Evolutionary conservation across 768 basidiomycete genomes (phyloP).

Genomic region (Candolleomyces efflorescens): DNA sequence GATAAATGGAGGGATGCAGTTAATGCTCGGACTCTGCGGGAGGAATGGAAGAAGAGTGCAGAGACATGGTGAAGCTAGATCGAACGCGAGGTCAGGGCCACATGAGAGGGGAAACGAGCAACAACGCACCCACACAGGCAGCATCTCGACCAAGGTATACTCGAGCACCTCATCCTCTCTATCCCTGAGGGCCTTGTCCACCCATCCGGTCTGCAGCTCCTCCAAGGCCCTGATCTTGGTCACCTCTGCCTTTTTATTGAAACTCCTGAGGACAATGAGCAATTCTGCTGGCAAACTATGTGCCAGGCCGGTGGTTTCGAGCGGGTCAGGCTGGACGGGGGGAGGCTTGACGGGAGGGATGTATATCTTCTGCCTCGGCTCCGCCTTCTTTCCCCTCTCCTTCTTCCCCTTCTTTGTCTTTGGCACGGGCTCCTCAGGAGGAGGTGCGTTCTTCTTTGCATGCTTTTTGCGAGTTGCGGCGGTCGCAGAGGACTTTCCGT

Average conservation of each 20-base stretch:
- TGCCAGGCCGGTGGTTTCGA: conserved; percentile 79
- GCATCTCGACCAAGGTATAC: conserved; percentile 48
- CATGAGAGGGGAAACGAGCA: background rate
- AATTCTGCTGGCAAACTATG: conserved; percentile 75
- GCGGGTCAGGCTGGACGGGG: conserved; percentile 73
- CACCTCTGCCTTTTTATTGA: conserved; percentile 87
- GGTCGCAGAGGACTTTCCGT: conserved; percentile 72
- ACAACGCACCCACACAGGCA: conserved; percentile 87
- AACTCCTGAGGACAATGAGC: conserved; percentile 70
- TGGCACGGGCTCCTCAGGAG: conserved; percentile 30
- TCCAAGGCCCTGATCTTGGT: conserved; percentile 85
- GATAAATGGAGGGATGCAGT: conserved; percentile 59
- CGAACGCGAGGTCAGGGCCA: background rate
- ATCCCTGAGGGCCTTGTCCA: conserved; percentile 42
- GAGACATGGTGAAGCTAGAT: conserved; percentile 83
- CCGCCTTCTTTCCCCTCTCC: conserved; percentile 40
- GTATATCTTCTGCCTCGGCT: conserved; percentile 81
- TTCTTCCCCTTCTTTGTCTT: conserved; percentile 37
- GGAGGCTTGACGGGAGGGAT: conserved; percentile 81
- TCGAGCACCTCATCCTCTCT: conserved; percentile 38
- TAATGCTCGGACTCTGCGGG: conserved; percentile 65
- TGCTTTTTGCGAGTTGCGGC: conserved; percentile 93
- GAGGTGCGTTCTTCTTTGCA: conserved; percentile 73
- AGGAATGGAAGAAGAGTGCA: conserved; percentile 73
- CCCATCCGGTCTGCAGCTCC: conserved; percentile 69